Conservation (phyloP, 768 basidiomycete species). For the Strobilomyces confusus region DNA sequence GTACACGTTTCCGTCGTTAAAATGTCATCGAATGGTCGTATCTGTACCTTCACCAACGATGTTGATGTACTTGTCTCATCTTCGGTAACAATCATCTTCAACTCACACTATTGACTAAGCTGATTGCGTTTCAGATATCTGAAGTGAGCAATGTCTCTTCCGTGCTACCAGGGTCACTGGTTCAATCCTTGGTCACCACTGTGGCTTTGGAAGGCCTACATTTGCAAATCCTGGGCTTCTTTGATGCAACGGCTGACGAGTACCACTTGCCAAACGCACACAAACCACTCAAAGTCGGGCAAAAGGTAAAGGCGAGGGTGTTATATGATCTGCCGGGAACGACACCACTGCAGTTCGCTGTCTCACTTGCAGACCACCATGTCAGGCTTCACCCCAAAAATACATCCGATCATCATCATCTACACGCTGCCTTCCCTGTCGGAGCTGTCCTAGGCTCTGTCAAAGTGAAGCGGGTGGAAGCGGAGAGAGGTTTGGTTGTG, state of each 20-base stretch:
- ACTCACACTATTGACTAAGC: not conserved
- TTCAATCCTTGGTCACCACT: constrained; percentile 78
- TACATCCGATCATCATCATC: constrained; percentile 22
- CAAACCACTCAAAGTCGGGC: constrained; percentile 54
- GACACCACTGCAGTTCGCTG: constrained; percentile 78
- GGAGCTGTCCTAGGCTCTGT: constrained; percentile 71
- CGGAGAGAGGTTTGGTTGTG: constrained; percentile 78
- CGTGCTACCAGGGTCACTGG: constrained; percentile 80
- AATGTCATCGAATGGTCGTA: constrained; percentile 73
- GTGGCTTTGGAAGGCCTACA: constrained; percentile 72
- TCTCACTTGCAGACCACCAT: constrained; percentile 73
- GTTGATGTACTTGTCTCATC: constrained; percentile 45
- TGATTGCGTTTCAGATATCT: constrained; percentile 46
- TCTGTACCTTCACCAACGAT: constrained; percentile 65
- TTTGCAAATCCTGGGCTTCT: constrained; percentile 87
- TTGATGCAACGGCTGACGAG: constrained; percentile 84
- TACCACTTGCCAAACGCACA: constrained; percentile 58
- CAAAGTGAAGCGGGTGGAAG: constrained; percentile 69
- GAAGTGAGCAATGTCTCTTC: constrained; percentile 77
- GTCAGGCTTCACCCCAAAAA: constrained; percentile 47
- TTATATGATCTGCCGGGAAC: constrained; percentile 70
- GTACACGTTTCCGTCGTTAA: constrained; percentile 64
- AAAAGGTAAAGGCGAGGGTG: constrained; percentile 80
- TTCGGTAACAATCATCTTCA: constrained; percentile 41
- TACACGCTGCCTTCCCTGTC: constrained; percentile 64